Evolutionary conservation across 2,329 filamentous ascomycete genomes (phyloP).

Genomic region (Microascus cirrosus): DNA sequence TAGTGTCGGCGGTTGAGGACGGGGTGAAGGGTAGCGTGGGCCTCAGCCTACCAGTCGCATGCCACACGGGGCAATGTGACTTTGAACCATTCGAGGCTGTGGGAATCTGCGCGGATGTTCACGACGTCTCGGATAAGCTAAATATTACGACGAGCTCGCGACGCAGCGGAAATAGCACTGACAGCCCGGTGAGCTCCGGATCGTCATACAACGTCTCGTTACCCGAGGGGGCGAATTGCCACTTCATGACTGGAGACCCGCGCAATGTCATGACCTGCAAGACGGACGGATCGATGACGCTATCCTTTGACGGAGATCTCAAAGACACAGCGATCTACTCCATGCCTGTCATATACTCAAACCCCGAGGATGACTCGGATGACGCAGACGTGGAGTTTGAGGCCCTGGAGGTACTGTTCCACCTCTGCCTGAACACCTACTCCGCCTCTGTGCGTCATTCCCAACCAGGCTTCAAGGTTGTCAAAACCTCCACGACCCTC

Average conservation of each 20-base stretch:
- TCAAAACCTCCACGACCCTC: neutral
- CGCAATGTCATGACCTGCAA: conserved; percentile 7
- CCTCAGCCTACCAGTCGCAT: neutral
- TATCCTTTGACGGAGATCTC: conserved; percentile 11
- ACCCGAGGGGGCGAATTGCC: conserved; percentile 7
- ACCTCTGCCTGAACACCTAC: conserved; percentile 17
- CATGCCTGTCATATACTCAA: conserved; percentile 16
- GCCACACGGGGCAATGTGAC: conserved; percentile 8
- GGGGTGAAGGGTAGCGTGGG: neutral
- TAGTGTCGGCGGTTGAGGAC: neutral
- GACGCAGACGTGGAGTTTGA: conserved; percentile 7
- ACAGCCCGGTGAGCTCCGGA: neutral
- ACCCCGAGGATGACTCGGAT: conserved; percentile 5
- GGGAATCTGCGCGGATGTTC: conserved; percentile 12
- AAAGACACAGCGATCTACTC: conserved; percentile 13
- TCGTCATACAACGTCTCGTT: conserved; percentile 7
- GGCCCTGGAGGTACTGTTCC: conserved; percentile 16
- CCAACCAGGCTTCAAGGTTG: neutral
- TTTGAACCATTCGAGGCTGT: conserved; percentile 13
- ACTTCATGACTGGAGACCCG: neutral
- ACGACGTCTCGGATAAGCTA: conserved; percentile 13
- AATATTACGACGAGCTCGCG: conserved; percentile 8
- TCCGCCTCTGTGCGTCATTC: conserved; percentile 2
- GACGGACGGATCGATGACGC: conserved; percentile 8
- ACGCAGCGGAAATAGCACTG: neutral